A percentile compares a stretch with the other conserved stretches of the same genome.
Evolutionary conservation across 2,329 filamentous ascomycete species (phyloP).

Genomic region (Lasiodiplodia citricola): DNA sequence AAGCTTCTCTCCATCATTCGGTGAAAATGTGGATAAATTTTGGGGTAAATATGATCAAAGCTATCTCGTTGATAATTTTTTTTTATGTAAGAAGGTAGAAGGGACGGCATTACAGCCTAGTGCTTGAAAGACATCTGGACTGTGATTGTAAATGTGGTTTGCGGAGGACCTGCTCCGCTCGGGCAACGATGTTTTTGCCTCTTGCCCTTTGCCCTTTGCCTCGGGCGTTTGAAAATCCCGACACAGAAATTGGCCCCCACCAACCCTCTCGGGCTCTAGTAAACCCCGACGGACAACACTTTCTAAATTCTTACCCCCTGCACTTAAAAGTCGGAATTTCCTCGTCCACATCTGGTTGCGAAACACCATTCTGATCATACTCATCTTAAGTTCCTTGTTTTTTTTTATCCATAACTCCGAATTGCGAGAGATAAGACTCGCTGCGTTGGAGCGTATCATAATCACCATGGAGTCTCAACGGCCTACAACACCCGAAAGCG

Average conservation of each 20-base stretch:
- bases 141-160: not conserved
- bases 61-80: no score
- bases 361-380: not conserved
- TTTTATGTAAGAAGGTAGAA: no score
- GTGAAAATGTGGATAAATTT: no score
- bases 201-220: not conserved
- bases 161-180: no score
- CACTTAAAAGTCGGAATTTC: not conserved
- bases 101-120: no score
- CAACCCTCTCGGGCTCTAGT: not conserved
- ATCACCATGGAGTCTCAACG: not conserved
- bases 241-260: not conserved
- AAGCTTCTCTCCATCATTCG: no score
- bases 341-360: not conserved
- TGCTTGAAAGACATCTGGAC: no score
- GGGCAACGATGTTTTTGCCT: no score
- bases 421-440: not conserved
- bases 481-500: not conserved
- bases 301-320: not conserved
- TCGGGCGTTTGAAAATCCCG: not conserved
- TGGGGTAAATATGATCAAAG: no score
- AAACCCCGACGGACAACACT: not conserved
- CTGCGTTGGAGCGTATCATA: not conserved
- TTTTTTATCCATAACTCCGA: not conserved
- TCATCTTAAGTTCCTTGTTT: no score